These are phyloP conservation scores for Camelina hispida DNA, from an alignment of 345 rosid genomes.

Conservation along the genomic window DNA sequence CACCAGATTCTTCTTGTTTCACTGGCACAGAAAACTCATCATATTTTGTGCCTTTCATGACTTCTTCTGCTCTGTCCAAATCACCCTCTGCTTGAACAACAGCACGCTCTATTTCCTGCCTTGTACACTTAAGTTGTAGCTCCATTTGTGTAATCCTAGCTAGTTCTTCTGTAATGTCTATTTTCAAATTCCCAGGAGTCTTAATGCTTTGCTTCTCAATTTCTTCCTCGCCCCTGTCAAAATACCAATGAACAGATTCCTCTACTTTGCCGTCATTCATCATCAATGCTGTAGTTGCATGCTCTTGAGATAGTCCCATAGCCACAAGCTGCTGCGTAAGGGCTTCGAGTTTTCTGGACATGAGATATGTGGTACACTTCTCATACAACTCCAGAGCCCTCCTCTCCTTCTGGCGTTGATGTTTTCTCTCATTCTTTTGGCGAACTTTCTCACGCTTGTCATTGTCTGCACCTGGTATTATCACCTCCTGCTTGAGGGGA, in stretches of 20 bases:
- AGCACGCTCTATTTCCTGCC: constrained; percentile 88
- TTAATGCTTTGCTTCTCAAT: constrained; percentile 50
- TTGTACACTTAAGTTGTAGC: constrained; percentile 57
- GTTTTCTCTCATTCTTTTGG: constrained; percentile 89
- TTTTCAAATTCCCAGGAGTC: constrained; percentile 63
- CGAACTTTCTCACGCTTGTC: constrained; percentile 88
- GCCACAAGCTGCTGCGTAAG: constrained; percentile 84
- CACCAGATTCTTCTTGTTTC: constrained; percentile 66
- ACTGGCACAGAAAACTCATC: constrained; percentile 54
- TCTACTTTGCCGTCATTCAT: constrained; percentile 88
- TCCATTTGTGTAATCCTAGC: constrained; percentile 74
- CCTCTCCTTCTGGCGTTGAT: constrained; percentile 90
- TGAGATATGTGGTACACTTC: constrained; percentile 75
- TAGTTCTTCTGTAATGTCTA: constrained; percentile 87
- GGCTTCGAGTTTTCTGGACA: constrained; percentile 87
- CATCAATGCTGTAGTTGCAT: constrained; percentile 81
- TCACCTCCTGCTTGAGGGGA: constrained; percentile 56
- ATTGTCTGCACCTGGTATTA: constrained; percentile 70
- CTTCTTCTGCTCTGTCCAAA: constrained; percentile 67
- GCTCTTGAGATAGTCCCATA: constrained; percentile 89
- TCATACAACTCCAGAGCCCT: constrained; percentile 89
- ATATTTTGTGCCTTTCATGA: constrained; percentile 53
- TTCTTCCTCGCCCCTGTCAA: constrained; percentile 77
- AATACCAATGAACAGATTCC: constrained; percentile 83
- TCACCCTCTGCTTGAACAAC: constrained; percentile 77